phyloP scores from a whole-genome alignment of 2,329 filamentous ascomycete species.

The Colletotrichum sp. region DNA sequence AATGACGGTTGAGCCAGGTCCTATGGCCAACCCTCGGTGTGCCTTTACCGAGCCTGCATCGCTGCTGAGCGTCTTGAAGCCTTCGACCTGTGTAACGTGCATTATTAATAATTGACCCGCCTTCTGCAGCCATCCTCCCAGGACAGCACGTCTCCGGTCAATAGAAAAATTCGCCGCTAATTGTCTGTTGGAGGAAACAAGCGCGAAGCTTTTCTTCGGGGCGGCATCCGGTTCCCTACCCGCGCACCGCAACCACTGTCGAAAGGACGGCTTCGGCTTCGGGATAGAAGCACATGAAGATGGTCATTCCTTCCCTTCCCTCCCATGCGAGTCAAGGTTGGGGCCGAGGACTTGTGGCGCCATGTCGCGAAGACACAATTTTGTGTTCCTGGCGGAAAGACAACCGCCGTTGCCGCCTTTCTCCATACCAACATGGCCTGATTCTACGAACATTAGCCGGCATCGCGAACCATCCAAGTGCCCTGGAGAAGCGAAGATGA shows the following conservation, averaged over 20 bases:
- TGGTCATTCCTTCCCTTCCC: background rate
- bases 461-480: background rate
- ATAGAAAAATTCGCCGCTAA: background rate
- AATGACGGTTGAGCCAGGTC: background rate
- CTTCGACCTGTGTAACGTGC: background rate
- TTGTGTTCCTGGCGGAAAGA: background rate
- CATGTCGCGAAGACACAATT: background rate
- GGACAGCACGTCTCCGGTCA: background rate
- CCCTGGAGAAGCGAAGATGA: background rate
- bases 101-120: background rate
- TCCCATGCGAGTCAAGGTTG: background rate
- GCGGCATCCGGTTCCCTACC: background rate
- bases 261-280: background rate
- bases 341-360: background rate
- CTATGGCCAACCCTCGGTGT: background rate
- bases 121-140: conserved; percentile 5
- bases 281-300: background rate
- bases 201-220: background rate
- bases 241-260: background rate
- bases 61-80: background rate
- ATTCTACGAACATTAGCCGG: background rate
- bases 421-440: background rate
- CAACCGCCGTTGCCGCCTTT: background rate
- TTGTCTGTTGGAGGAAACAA: background rate
- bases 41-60: background rate